Percentiles rank a stretch among this genome's conserved stretches.
These are phyloP conservation scores for Aaosphaeria arxii DNA, from an alignment of 2,329 filamentous ascomycete genomes.

Conservation along the genomic window DNA sequence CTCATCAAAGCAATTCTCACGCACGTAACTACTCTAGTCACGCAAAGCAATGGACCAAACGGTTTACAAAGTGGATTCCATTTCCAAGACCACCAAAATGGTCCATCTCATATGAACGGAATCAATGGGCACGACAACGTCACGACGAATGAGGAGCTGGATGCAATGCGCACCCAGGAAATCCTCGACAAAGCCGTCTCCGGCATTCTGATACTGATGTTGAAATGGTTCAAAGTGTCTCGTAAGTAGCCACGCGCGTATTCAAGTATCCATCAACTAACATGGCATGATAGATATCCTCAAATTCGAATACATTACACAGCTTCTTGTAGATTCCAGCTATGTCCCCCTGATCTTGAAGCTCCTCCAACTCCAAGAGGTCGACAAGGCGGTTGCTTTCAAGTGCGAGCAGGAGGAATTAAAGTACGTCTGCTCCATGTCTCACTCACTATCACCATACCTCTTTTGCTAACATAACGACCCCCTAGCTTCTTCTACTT, in stretches of 20 bases:
- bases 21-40: conserved; percentile 82
- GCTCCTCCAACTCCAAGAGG: conserved; percentile 89
- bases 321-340: conserved; percentile 89
- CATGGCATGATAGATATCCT: conserved; percentile 65
- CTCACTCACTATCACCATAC: too few relatives aligned
- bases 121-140: conserved; percentile 30
- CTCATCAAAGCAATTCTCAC: conserved; percentile 82
- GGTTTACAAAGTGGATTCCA: conserved; percentile 48
- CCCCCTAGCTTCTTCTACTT: conserved; percentile 80
- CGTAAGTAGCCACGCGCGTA: conserved; percentile 56
- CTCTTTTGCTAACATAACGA: conserved; percentile 12
- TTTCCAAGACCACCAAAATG: conserved; percentile 42
- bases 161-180: conserved; percentile 77
- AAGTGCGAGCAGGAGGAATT: conserved; percentile 78
- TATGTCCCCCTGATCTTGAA: conserved; percentile 91
- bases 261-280: neutral
- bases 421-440: conserved; percentile 55
- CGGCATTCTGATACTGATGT: conserved; percentile 77
- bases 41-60: conserved; percentile 52
- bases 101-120: conserved; percentile 27
- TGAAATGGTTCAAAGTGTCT: conserved; percentile 96
- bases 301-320: conserved; percentile 94
- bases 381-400: conserved; percentile 85
- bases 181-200: conserved; percentile 89
- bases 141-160: conserved; percentile 66